Conservation (phyloP, 192 early-diverging fungal species). For the Globomyces pollinis-pini region DNA sequence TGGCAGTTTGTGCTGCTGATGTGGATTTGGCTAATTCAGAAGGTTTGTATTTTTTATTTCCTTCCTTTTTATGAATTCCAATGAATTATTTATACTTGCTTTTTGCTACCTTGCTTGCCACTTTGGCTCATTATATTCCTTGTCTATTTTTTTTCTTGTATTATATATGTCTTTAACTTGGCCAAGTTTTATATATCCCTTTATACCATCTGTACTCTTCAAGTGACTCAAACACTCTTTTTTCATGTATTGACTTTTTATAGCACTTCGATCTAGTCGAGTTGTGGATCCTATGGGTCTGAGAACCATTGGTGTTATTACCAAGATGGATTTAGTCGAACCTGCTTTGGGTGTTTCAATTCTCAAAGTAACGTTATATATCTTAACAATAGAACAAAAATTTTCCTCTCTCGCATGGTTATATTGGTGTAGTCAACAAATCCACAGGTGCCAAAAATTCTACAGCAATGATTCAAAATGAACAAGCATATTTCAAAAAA, state of each 20-base stretch:
- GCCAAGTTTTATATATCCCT: too few relatives aligned
- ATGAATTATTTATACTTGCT: slow-evolving; percentile 74
- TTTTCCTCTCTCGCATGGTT: slow-evolving; percentile 90
- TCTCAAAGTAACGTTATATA: slow-evolving; percentile 38
- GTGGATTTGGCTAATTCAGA: slow-evolving; percentile 98
- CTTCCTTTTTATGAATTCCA: too few relatives aligned
- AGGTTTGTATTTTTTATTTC: background rate
- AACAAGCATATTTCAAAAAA: slow-evolving; percentile 50
- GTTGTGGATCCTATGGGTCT: slow-evolving; percentile 91
- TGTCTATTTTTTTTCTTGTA: too few relatives aligned
- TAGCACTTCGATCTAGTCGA: slow-evolving; percentile 84
- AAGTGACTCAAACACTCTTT: too few relatives aligned
- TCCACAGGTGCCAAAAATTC: slow-evolving; percentile 4
- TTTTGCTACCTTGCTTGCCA: too few relatives aligned
- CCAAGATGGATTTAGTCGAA: slow-evolving; percentile 92
- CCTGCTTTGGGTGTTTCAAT: slow-evolving; percentile 69
- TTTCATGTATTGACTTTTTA: slow-evolving; percentile 35
- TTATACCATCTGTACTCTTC: too few relatives aligned
- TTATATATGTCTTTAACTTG: too few relatives aligned
- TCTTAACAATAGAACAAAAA: slow-evolving; percentile 58
- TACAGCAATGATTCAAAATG: slow-evolving; percentile 37
- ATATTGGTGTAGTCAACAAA: slow-evolving; percentile 93
- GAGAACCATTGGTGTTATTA: slow-evolving; percentile 96
- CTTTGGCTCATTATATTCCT: too few relatives aligned
- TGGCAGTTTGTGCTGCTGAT: slow-evolving; percentile 95